A percentile compares a stretch with the other conserved stretches of the same genome.
phyloP scores from a whole-genome alignment of 1,284 basidiomycete genomes.

The Trichosporon sp. region DNA sequence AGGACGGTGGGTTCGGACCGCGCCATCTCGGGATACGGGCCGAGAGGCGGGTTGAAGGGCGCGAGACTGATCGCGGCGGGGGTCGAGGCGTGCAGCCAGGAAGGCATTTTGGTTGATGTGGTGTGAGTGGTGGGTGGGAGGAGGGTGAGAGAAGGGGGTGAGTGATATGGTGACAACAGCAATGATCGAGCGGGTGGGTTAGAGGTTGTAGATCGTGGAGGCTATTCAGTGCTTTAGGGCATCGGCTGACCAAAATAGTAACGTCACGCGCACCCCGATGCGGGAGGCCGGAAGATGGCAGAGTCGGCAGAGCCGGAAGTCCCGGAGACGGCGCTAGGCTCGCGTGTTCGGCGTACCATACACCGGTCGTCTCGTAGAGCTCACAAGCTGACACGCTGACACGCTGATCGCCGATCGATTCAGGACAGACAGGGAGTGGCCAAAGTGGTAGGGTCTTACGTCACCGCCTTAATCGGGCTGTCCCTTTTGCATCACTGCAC shows the following conservation, averaged over 20 bases:
- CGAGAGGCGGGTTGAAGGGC: slow-evolving; percentile 50
- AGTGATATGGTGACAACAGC: background rate
- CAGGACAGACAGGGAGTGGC: background rate
- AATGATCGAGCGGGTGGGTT: no score
- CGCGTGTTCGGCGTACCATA: no score
- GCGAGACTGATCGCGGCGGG: slow-evolving; percentile 29
- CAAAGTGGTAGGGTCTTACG: background rate
- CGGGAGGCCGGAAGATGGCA: no score
- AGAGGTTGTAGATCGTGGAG: no score
- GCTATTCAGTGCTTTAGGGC: no score
- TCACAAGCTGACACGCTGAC: no score
- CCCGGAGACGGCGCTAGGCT: no score
- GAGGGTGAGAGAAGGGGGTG: background rate
- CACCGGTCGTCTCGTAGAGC: no score
- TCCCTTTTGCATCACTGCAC: background rate
- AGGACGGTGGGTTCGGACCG: slow-evolving; percentile 46
- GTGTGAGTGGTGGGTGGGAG: background rate
- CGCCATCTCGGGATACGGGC: slow-evolving; percentile 41
- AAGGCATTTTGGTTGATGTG: background rate
- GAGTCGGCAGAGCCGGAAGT: no score
- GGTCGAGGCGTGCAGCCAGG: slow-evolving; percentile 1
- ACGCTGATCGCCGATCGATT: background rate
- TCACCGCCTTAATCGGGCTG: background rate
- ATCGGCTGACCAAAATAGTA: no score
- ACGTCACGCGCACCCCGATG: no score